Base-by-base conservation (phyloP, 495 filamentous ascomycete genomes). In the Podospora appendiculata region DNA sequence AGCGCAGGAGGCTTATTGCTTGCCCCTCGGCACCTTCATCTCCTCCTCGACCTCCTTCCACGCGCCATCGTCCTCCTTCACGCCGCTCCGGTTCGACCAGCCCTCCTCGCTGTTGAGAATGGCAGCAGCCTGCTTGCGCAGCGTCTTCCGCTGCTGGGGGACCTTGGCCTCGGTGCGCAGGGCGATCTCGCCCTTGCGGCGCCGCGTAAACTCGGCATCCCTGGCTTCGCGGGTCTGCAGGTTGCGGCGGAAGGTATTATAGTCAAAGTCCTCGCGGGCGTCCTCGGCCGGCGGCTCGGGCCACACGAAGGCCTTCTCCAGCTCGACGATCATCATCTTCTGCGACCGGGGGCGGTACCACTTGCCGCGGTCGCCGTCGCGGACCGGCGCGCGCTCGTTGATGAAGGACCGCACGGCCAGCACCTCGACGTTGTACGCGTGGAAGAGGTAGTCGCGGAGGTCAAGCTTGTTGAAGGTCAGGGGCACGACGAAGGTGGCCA, bases 291-390 rank as follows among this genome's bases (percentile, higher is more conserved):
- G 83, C 59, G 67, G 69, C 53, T 81, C 74, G 7, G 91, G 91
- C 83, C 87, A 96, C 52, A 84, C 80, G 76, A 96, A 96, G 38
- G 89, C 87, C 75, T 81, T 67, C 35, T 73, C 78, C 73, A 96
- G 78, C 74, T 95, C 86, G 45, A 90, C 87, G 32, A 85, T 89
- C 91, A 96, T 96, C 67, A 80, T 86, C 81, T 96, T 96, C 56
- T 83, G 76, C 35, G 81, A 73, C 51, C 74, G 69, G 25, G 87
- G 86, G 19, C 89, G 79, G 61, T 69, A 76, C 62, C 67, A 71
- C 45, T 63, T 63, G 44, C 80, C 70, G 56, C 62, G 60, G 8
- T 17, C 59, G 49, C 73, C 77, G 45, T 71, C 72, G 47, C 71
- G 77, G 48, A 67, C 67, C 32, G 88, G 74, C 45, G 76, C 79